Conservation (phyloP, 257 asterid species). For the Lavandula angustifolia region DNA sequence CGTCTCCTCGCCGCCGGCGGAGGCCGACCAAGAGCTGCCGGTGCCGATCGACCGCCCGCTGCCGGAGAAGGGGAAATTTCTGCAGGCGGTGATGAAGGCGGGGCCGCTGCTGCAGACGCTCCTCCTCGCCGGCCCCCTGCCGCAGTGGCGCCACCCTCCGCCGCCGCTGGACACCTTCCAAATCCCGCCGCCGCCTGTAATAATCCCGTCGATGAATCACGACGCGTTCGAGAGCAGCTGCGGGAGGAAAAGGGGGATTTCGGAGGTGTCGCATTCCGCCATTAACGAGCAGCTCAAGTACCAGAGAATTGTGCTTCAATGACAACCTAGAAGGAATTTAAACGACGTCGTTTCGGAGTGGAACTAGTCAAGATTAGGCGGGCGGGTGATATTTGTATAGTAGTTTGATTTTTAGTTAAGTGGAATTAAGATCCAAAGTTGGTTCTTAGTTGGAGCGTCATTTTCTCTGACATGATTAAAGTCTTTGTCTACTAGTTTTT, state of each 20-base stretch:
- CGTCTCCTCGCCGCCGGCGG: constrained; percentile 49
- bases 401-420: constrained; percentile 15
- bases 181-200: constrained; percentile 84
- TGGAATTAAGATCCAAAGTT: constrained; percentile 18
- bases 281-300: constrained; percentile 46
- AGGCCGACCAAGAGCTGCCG: constrained; percentile 29
- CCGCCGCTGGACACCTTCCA: constrained; percentile 75
- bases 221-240: constrained; percentile 20
- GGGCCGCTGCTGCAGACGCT: constrained; percentile 93
- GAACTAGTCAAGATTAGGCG: too few relatives aligned
- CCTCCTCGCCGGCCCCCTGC: constrained; percentile 85
- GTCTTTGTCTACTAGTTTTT: constrained; percentile 17
- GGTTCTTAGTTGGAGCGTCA: constrained; percentile 36
- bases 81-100: constrained; percentile 85
- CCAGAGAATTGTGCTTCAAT: constrained; percentile 59
- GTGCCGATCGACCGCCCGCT: constrained; percentile 46
- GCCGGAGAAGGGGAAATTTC: constrained; percentile 80
- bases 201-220: constrained; percentile 31
- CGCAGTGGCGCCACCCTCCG: constrained; percentile 99
- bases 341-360: too few relatives aligned
- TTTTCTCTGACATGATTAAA: constrained; percentile 29
- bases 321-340: constrained; percentile 14
- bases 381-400: constrained; percentile 39
- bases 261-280: constrained; percentile 50
- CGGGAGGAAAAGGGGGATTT: constrained; percentile 55